phyloP scores from a whole-genome alignment of 2,329 filamentous ascomycete genomes.

The Orbilia quercus region DNA sequence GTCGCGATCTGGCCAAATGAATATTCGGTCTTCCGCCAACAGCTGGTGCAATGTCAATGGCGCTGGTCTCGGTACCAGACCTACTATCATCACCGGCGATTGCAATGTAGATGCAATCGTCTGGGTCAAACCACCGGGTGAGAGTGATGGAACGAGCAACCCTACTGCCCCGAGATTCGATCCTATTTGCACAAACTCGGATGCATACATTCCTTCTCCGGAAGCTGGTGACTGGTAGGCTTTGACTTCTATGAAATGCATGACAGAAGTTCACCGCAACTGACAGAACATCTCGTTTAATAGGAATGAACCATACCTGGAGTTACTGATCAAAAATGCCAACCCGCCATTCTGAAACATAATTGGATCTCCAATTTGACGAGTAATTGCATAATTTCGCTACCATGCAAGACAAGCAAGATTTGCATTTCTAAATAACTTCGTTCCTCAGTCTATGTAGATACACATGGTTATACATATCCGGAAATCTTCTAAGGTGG shows the following conservation, averaged over 20 bases:
- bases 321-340: slow-evolving; percentile 69
- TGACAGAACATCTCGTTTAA: slow-evolving; percentile 1
- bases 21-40: slow-evolving; percentile 68
- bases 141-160: slow-evolving; percentile 67
- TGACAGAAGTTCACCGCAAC: not conserved
- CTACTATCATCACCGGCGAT: slow-evolving; percentile 72
- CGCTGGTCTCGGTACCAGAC: slow-evolving; percentile 74
- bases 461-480: too few species aligned
- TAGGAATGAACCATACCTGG: slow-evolving; percentile 68
- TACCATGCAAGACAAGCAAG: too few species aligned
- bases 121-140: slow-evolving; percentile 76
- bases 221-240: slow-evolving; percentile 76
- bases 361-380: too few species aligned
- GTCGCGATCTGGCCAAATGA: slow-evolving; percentile 55
- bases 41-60: slow-evolving; percentile 76
- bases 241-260: not conserved
- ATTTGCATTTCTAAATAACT: too few species aligned
- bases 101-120: slow-evolving; percentile 73
- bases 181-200: slow-evolving; percentile 67
- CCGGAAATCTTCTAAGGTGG: too few species aligned
- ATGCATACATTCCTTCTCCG: slow-evolving; percentile 73
- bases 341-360: slow-evolving; percentile 69
- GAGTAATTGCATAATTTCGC: not conserved
- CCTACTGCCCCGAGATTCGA: slow-evolving; percentile 68
- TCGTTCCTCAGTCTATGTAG: too few species aligned